Evolutionary conservation across 768 basidiomycete species (phyloP), one percentile per base, ranked within the genome.

Genomic region (Tulasnella calospora): DNA sequence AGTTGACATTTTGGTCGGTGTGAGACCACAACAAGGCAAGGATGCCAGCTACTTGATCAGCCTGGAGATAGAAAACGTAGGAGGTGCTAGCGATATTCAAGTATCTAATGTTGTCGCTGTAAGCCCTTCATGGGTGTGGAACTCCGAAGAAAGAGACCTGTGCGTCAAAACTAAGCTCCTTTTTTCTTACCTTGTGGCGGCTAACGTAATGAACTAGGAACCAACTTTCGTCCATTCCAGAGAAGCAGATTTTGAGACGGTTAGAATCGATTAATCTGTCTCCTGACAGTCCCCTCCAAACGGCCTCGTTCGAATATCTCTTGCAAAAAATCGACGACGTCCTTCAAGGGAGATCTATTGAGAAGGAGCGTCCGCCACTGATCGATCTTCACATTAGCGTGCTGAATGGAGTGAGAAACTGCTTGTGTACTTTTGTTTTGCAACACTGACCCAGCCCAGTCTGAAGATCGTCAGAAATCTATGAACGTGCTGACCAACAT

Each of bases 121-220:
- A 73, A 94, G 94, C 81, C 89, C 93, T 0, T 85, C 86, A 7
- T 96, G 95, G 95, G 83, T 83, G 57, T 90, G 89, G 79, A 82
- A 83, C 1, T 81, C 87, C 9, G 75, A 88, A n/a, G 80, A 83
- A 2, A 38, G 13, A 9, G 75, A 27, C 19, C 27, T 51, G 36
- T 57, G 40, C 36, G 61, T 38, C 36, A 70, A 69, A 33, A 21
- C 35, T 21, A 23, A 9, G 46, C 19, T n/a, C 15, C 10, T 33
- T 21, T 44, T 12, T 47, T 30, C 6, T 5, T 44, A 74, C 30
- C 33, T 74, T 67, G 13, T 74, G 13, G 17, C 44, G 44, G 17
- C 46, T 74, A 41, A 41, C 27, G 23, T 27, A 73, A 7, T 21
- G 51, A 12, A 15, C 33, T 41, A 55, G 51, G 27, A 23, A 36